Percentiles rank a stretch among this genome's conserved stretches.
phyloP scores from a whole-genome alignment of 2,329 filamentous ascomycete genomes.

The Fusarium heterosporum region DNA sequence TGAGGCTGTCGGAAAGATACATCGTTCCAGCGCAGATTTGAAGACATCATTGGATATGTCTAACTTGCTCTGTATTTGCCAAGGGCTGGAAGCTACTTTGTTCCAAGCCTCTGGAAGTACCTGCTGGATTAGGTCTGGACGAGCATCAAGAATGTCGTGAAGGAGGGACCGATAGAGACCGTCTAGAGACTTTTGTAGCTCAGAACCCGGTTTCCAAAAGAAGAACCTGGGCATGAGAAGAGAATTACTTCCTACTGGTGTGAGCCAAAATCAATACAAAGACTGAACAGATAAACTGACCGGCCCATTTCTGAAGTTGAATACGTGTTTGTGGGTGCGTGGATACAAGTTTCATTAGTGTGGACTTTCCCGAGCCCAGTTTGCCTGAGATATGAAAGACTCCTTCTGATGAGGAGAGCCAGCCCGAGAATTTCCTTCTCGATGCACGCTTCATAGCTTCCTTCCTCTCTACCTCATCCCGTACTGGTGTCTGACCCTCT shows the following conservation, averaged over 20 bases:
- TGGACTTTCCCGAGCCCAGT: neutral
- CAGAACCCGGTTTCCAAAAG: slow-evolving; percentile 6
- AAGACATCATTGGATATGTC: neutral
- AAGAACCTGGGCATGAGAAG: neutral
- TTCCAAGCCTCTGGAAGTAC: neutral
- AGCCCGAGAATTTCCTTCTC: neutral
- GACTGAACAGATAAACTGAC: neutral
- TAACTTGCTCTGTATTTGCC: neutral
- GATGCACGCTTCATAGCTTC: neutral
- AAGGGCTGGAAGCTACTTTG: neutral
- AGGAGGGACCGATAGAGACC: neutral
- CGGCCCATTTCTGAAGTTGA: neutral
- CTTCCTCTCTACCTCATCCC: neutral
- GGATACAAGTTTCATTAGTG: neutral
- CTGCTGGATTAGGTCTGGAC: neutral
- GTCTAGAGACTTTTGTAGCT: neutral
- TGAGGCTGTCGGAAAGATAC: neutral
- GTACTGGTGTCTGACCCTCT: too few species aligned
- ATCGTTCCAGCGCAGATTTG: neutral
- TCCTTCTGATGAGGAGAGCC: neutral
- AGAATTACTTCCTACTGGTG: neutral
- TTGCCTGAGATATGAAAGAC: slow-evolving; percentile 1
- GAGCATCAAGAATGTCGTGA: neutral
- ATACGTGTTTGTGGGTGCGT: neutral
- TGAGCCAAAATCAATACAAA: neutral